Percentiles rank a stretch among this genome's conserved stretches.
phyloP scores from a whole-genome alignment of 2,329 filamentous ascomycete genomes.

The Sporothrix dimorphospora region DNA sequence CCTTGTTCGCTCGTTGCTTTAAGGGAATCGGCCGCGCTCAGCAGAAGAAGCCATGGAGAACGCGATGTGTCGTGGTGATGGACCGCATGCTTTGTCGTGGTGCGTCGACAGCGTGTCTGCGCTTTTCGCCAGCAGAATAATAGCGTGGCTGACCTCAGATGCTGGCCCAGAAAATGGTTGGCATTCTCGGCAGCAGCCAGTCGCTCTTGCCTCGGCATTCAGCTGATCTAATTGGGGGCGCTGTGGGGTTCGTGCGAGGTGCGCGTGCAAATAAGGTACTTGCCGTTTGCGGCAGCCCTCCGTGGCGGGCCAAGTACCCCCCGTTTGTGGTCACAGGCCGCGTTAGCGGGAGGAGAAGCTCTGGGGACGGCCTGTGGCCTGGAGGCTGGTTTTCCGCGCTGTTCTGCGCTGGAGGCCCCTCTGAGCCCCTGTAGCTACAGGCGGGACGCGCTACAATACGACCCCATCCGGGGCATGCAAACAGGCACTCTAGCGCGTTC shows the following conservation, averaged over 20 bases:
- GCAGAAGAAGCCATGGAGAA: slow-evolving; percentile 24
- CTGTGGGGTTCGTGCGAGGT: slow-evolving; percentile 24
- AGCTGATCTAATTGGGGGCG: slow-evolving; percentile 30
- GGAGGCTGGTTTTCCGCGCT: background rate
- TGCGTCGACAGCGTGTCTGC: slow-evolving; percentile 10
- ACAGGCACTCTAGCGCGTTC: slow-evolving; percentile 15
- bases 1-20: slow-evolving; percentile 6
- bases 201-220: slow-evolving; percentile 33
- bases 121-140: slow-evolving; percentile 13
- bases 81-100: slow-evolving; percentile 19
- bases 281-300: slow-evolving; percentile 14
- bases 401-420: background rate
- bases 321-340: slow-evolving; percentile 7
- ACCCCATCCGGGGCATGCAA: slow-evolving; percentile 17
- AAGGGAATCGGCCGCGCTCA: slow-evolving; percentile 14
- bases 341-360: slow-evolving; percentile 8
- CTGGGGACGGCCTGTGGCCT: background rate
- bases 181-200: slow-evolving; percentile 27
- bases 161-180: slow-evolving; percentile 20
- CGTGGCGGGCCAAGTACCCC: background rate
- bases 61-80: slow-evolving; percentile 21
- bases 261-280: background rate
- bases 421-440: background rate
- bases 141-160: slow-evolving; percentile 26
- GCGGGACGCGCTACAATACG: slow-evolving; percentile 5